These are phyloP conservation scores for Termitomyces sp. DNA, from an alignment of 768 basidiomycete species.

Conservation along the genomic window DNA sequence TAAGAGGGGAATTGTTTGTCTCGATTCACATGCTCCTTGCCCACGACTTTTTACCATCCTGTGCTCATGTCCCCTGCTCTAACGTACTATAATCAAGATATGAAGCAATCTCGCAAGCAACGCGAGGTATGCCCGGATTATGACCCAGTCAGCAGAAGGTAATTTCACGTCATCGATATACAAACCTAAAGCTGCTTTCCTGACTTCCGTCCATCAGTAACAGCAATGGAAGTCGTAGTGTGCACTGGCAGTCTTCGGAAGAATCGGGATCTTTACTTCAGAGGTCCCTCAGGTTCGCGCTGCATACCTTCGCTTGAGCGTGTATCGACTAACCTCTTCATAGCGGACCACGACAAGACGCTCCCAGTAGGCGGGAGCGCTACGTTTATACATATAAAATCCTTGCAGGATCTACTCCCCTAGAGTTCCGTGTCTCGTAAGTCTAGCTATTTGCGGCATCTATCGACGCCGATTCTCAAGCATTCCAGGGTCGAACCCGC, in stretches of 20 bases:
- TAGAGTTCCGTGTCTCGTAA: slow-evolving; percentile 50
- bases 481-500: slow-evolving; percentile 39
- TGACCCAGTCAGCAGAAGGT: slow-evolving; percentile 36
- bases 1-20: neutral
- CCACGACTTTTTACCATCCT: slow-evolving; percentile 6
- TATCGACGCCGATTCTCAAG: neutral
- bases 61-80: slow-evolving; percentile 2
- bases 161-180: slow-evolving; percentile 8
- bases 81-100: neutral
- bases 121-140: slow-evolving; percentile 38
- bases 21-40: slow-evolving; percentile 2
- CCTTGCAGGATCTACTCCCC: slow-evolving; percentile 33
- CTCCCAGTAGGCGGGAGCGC: slow-evolving; percentile 27
- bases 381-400: slow-evolving; percentile 52
- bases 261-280: slow-evolving; percentile 9
- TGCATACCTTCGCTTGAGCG: neutral
- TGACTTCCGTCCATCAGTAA: slow-evolving; percentile 9
- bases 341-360: slow-evolving; percentile 9
- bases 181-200: neutral
- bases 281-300: slow-evolving; percentile 13
- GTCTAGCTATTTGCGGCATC: slow-evolving; percentile 14
- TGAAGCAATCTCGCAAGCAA: neutral
- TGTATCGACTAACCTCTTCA: neutral
- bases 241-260: slow-evolving; percentile 20
- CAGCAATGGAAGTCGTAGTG: slow-evolving; percentile 17